Conservation (phyloP, 1,284 basidiomycete species). For the Fistulinella staudtii region DNA sequence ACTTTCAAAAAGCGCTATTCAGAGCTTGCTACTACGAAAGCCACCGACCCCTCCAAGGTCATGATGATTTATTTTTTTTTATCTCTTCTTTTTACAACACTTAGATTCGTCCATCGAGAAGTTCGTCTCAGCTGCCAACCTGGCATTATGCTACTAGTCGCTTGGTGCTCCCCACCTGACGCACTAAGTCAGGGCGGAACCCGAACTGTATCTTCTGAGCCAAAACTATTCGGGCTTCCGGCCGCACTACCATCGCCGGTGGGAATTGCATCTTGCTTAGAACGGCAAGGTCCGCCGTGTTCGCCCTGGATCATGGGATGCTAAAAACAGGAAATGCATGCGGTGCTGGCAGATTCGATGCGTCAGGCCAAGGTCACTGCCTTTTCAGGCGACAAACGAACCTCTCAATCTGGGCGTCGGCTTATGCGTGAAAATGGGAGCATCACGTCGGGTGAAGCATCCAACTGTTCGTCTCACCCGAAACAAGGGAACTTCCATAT, state of each 20-base stretch:
- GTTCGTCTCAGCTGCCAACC: background rate
- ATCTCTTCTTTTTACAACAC: background rate
- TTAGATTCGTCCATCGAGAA: background rate
- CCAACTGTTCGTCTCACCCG: constrained; percentile 10
- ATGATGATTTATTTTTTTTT: background rate
- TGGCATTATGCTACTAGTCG: background rate
- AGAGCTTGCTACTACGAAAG: too few species aligned
- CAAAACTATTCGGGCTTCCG: constrained; percentile 4
- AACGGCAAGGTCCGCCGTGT: background rate
- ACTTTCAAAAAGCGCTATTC: constrained; percentile 5
- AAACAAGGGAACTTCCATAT: constrained; percentile 38
- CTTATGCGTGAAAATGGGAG: constrained; percentile 28
- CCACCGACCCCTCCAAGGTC: too few species aligned
- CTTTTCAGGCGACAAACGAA: constrained; percentile 22
- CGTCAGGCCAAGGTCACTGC: constrained; percentile 9
- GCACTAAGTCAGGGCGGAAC: background rate
- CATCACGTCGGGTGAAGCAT: constrained; percentile 15
- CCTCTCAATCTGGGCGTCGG: constrained; percentile 19
- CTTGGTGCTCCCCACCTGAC: constrained; percentile 1
- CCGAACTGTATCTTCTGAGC: background rate
- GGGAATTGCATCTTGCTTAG: constrained; percentile 7
- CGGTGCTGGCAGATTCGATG: constrained; percentile 1
- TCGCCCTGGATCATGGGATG: constrained; percentile 16
- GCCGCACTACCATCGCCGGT: constrained; percentile 11
- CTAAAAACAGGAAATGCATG: constrained; percentile 11